Evolutionary conservation across 345 rosid genomes (phyloP), one percentile per base, ranked within the genome.

Genomic region (Raphanus sativus): DNA sequence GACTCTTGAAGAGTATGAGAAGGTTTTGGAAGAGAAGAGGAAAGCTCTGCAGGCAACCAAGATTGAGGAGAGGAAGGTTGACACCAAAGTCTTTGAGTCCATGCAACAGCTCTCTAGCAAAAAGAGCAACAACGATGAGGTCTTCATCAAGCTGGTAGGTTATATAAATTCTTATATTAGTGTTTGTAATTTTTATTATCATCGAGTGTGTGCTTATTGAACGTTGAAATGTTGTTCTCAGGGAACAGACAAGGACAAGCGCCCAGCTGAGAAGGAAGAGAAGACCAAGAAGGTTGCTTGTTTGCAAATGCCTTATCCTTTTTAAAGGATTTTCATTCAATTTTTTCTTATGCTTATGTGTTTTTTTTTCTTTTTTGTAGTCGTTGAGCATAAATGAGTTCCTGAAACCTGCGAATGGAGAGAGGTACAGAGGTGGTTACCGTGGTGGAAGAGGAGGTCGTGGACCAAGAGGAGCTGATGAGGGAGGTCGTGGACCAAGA

Each of bases 1-100:
- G 94, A 89, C 98, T 56, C 77, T 95, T 63, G 96, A 87, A 71
- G 97, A 95, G 86, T 95, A 95, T 76, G 84, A 92, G 80, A 95
- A 89, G 81, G 82, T 84, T 62, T 86, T 84, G 69, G 92, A 84
- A 65, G 93, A 88, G 84, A 89, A 88, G 76, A 86, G 82, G 85
- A 90, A 89, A 80, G 86, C 85, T 63, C 74, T 87, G 61, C 89
- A 68, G 69, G 79, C 83, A 1, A 80, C 78, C 60, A 90, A 85
- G 83, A 62, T 86, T 9, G 89, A 88, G 81, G 93, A 84, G 75
- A 86, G 92, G 71, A 88, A 89, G 81, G 92, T 88, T 42, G 91
- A 88, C 75, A 34, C 80, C 2, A 87, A 85, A 84, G 96, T 68
- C 4, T 90, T 90, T 52, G 87, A 81, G 69, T 58, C 89, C 29